These are phyloP conservation scores for Botrytis pseudocinerea DNA, from an alignment of 2,329 filamentous ascomycete genomes.

Conservation along the genomic window DNA sequence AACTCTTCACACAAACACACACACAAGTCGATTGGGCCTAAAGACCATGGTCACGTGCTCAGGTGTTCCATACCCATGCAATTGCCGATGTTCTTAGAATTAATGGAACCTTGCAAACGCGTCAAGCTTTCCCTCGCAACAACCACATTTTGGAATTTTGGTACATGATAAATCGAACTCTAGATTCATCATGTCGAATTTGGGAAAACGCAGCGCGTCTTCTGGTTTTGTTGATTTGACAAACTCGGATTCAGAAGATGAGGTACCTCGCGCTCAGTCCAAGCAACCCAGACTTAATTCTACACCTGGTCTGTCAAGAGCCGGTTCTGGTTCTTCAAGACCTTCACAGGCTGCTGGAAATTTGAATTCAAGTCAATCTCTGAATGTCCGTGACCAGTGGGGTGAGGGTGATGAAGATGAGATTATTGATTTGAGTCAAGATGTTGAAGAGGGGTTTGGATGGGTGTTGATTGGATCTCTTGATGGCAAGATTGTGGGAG, in stretches of 20 bases:
- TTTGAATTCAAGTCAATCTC: conserved; percentile 28
- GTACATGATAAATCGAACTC: not conserved
- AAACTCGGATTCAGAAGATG: conserved; percentile 41
- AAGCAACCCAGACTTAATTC: conserved; percentile 35
- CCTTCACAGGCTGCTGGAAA: conserved; percentile 19
- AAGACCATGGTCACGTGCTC: not conserved
- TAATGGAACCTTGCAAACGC: conserved; percentile 3
- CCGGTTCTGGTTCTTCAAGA: conserved; percentile 12
- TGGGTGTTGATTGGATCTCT: conserved; percentile 38
- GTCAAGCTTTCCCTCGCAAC: not conserved
- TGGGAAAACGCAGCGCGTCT: conserved; percentile 42
- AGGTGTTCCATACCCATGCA: not conserved
- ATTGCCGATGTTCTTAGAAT: not conserved
- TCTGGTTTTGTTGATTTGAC: conserved; percentile 47
- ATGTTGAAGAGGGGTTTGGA: conserved; percentile 37
- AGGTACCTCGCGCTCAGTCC: conserved; percentile 25
- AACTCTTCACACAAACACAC: not conserved
- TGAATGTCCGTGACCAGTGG: conserved; percentile 31
- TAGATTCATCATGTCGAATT: not conserved
- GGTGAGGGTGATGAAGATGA: conserved; percentile 34
- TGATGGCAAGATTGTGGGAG: conserved; percentile 52
- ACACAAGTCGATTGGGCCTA: not conserved
- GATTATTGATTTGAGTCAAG: conserved; percentile 38
- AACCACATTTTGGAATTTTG: not conserved
- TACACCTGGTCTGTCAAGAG: not conserved